Conservation (phyloP, 2,329 filamentous ascomycete genomes). For the Scleromitrula shiraiana region DNA sequence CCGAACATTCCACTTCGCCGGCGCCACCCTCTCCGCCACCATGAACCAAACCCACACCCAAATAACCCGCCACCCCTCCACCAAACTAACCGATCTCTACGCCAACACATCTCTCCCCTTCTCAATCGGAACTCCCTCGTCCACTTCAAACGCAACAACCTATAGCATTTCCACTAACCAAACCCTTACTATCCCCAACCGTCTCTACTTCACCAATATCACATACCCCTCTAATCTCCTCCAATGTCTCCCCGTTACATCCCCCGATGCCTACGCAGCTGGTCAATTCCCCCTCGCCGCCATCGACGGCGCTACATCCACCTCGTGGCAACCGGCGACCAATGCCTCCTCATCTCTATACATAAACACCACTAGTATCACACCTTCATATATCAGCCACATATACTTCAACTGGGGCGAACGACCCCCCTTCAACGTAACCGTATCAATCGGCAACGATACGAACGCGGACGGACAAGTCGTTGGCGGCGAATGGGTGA, state of each 20-base stretch:
- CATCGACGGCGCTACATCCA: constrained; percentile 57
- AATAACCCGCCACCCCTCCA: constrained; percentile 42
- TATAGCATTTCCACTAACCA: constrained; percentile 42
- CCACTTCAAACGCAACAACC: constrained; percentile 32
- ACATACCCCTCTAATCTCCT: constrained; percentile 53
- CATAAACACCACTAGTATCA: constrained; percentile 38
- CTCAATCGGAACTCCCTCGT: constrained; percentile 41
- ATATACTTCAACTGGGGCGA: constrained; percentile 55
- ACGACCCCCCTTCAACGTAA: constrained; percentile 44
- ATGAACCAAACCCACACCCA: constrained; percentile 60
- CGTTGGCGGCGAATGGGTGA: constrained; percentile 12
- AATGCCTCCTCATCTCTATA: constrained; percentile 46
- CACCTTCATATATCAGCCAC: constrained; percentile 36
- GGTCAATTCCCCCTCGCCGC: constrained; percentile 64
- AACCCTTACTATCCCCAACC: constrained; percentile 48
- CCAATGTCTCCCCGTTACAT: constrained; percentile 52
- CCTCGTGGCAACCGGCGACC: constrained; percentile 56
- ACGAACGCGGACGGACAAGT: constrained; percentile 14
- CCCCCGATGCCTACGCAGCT: constrained; percentile 40
- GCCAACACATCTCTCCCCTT: constrained; percentile 48
- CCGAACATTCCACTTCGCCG: constrained; percentile 59
- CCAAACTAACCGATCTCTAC: constrained; percentile 49
- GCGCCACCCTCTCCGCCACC: constrained; percentile 51
- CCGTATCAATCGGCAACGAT: constrained; percentile 43
- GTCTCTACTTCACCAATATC: constrained; percentile 44